These are phyloP conservation scores for Ustilago shanxiensis DNA, from an alignment of 1,284 basidiomycete genomes.

Conservation along the genomic window DNA sequence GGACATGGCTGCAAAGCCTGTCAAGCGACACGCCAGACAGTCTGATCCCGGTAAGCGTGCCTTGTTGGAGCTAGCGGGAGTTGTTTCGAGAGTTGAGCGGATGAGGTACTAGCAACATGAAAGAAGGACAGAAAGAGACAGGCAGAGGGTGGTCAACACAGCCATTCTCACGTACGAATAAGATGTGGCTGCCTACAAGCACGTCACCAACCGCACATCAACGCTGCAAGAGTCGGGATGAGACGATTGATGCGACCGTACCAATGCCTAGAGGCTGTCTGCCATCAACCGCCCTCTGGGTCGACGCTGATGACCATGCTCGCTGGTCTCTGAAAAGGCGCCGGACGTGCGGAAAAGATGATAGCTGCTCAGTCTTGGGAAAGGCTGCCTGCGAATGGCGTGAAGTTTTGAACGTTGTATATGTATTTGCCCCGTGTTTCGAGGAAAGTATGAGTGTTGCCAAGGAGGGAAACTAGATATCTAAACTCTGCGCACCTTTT, in stretches of 20 bases:
- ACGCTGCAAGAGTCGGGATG: neutral
- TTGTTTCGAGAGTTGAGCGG: conserved; percentile 36
- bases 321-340: neutral
- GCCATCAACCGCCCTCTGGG: neutral
- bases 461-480: neutral
- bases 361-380: neutral
- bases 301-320: neutral
- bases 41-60: conserved; percentile 40
- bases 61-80: neutral
- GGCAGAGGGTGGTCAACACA: conserved; percentile 26
- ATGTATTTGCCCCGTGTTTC: neutral
- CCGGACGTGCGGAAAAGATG: neutral
- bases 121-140: conserved; percentile 6
- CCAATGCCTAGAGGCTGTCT: too few relatives aligned
- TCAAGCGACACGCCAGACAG: conserved; percentile 62
- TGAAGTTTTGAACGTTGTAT: neutral
- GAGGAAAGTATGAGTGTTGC: neutral
- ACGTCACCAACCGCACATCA: neutral
- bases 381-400: neutral
- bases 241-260: neutral
- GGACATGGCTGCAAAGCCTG: conserved; percentile 61
- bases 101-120: conserved; percentile 23
- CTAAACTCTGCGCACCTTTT: conserved; percentile 67
- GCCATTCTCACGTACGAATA: conserved; percentile 16
- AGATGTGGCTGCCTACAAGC: neutral